Evolutionary conservation across 345 rosid genomes (phyloP), one percentile per base, ranked within the genome.

Genomic region (Hypericum perforatum): DNA sequence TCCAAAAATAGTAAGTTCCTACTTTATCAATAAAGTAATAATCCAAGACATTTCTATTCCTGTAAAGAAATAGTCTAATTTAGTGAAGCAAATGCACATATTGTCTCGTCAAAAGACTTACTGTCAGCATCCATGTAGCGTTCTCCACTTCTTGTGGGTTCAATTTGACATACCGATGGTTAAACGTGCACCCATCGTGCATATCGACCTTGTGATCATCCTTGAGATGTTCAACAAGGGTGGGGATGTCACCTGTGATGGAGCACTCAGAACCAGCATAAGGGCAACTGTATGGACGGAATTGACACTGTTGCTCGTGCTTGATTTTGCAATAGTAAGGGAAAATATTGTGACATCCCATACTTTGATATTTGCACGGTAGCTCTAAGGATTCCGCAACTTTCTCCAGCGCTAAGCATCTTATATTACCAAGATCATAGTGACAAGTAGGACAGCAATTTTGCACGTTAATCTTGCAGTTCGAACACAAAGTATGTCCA

Each of bases 141-240:
- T 85, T 82, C 66, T 89, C 95, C 39, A 82, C 85, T 59, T 89
- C 89, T 49, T 79, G 77, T 12, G 86, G 89, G 63, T 89, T 79
- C n/a, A 81, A 74, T 65, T 89, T 86, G 49, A 88, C 94, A 54
- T 88, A 88, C 49, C 81, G 77, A 44, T 85, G 91, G 67, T 79
- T 81, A 63, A 89, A 89, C 55, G 85, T 70, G 65, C 82, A 70
- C n/a, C 97, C 95, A 64, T 79, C 76, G 56, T 79, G 82, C 87
- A 81, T 82, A 66, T 85, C 89, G 8, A 85, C 85, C 69, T 81
- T 77, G 75, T 85, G 97, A 55, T 85, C 84, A 60, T 81, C 84
- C 76, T 72, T 81, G 43, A 85, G 80, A 76, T 85, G 97, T 32
- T 74, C 42, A 59, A 82, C 82, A 59, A 89, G 81, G 43, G 71